A percentile compares a stretch with the other conserved stretches of the same genome.
Conservation (phyloP, 495 filamentous ascomycete genomes). For the Sphaerosporella brunnea region DNA sequence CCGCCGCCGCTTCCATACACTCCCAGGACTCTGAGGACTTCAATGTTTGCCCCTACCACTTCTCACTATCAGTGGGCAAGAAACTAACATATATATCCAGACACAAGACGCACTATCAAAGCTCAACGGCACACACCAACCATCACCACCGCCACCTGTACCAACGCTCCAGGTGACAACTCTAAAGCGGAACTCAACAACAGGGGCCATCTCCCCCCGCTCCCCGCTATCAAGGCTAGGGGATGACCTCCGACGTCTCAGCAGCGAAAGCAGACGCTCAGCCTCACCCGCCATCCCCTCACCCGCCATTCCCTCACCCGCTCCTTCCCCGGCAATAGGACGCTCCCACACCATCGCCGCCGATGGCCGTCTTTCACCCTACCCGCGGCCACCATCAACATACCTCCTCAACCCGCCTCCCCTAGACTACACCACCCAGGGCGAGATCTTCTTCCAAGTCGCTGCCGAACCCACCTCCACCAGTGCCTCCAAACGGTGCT, state of each 20-base stretch:
- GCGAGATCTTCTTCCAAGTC: background rate
- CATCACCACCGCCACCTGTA: background rate
- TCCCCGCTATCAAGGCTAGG: background rate
- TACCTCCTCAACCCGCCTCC: background rate
- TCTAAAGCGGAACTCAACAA: slow-evolving; percentile 24
- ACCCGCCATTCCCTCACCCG: background rate
- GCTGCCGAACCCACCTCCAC: background rate
- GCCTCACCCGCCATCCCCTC: background rate
- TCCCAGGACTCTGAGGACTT: too few species aligned
- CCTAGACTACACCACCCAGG: background rate
- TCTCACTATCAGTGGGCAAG: too few species aligned
- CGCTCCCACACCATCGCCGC: slow-evolving; percentile 5
- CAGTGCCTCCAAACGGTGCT: slow-evolving; percentile 4
- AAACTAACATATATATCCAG: too few species aligned
- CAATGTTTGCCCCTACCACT: too few species aligned
- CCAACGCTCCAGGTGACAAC: slow-evolving; percentile 4
- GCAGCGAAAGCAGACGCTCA: background rate
- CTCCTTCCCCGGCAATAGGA: slow-evolving; percentile 13
- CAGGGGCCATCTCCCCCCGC: slow-evolving; percentile 9
- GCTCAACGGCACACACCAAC: background rate
- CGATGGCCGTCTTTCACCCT: background rate
- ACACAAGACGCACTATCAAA: background rate
- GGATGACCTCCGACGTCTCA: slow-evolving; percentile 3
- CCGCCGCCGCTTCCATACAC: too few species aligned
- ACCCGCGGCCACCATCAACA: background rate